phyloP scores from a whole-genome alignment of 768 basidiomycete genomes.

The Phaffia australis region DNA sequence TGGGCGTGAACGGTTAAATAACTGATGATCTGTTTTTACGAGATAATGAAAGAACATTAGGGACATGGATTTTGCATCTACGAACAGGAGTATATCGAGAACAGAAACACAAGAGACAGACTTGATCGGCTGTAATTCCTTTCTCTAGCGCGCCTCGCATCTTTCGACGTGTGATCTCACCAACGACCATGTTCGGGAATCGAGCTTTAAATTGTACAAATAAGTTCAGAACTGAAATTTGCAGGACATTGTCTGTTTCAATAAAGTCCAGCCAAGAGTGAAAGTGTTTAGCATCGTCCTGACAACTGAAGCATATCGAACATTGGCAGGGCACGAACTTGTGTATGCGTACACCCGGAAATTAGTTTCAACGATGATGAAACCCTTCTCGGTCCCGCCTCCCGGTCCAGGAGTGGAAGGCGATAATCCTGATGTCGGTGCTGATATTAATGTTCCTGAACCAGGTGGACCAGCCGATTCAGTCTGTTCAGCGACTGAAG shows the following conservation, averaged over 20 bases:
- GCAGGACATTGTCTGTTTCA: slow-evolving; percentile 72
- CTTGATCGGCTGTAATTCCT: slow-evolving; percentile 94
- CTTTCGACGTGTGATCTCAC: slow-evolving; percentile 85
- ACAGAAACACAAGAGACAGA: slow-evolving; percentile 38
- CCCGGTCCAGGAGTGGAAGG: slow-evolving; percentile 45
- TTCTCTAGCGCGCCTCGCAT: slow-evolving; percentile 87
- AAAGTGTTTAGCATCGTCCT: neutral
- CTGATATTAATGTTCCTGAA: slow-evolving; percentile 38
- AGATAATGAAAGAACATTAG: slow-evolving; percentile 1
- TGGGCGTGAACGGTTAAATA: slow-evolving; percentile 92
- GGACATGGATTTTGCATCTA: neutral
- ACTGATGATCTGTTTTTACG: slow-evolving; percentile 65
- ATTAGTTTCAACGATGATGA: slow-evolving; percentile 95
- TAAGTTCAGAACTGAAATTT: slow-evolving; percentile 88
- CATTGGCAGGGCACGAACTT: slow-evolving; percentile 43
- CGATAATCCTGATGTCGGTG: neutral
- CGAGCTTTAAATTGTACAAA: slow-evolving; percentile 87
- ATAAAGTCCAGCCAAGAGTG: neutral
- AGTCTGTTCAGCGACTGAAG: slow-evolving; percentile 58
- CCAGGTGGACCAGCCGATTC: slow-evolving; percentile 46
- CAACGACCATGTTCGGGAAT: slow-evolving; percentile 94
- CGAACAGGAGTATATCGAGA: slow-evolving; percentile 23
- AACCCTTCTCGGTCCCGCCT: slow-evolving; percentile 49
- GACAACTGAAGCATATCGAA: no score
- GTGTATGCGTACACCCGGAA: slow-evolving; percentile 98